Percentiles rank a stretch among this genome's conserved stretches.
Evolutionary conservation across 148 eudicot genomes (phyloP).

Genomic region (Camellia sinensis): DNA sequence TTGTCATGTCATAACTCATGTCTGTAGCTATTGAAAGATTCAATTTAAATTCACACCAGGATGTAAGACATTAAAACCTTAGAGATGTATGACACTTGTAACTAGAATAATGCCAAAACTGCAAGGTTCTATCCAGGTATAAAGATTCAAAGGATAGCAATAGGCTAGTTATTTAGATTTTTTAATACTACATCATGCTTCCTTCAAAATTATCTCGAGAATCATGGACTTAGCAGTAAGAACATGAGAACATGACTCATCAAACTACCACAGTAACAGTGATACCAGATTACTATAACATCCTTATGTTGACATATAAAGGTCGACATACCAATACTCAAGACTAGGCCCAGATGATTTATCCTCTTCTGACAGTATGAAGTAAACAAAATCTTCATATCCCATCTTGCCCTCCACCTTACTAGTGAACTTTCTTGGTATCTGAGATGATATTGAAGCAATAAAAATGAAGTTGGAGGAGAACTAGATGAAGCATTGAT

Average conservation of each 20-base stretch:
- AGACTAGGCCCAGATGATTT: slow-evolving; percentile 91
- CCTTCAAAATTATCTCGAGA: neutral
- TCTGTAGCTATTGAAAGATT: neutral
- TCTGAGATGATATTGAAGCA: slow-evolving; percentile 31
- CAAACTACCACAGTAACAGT: neutral
- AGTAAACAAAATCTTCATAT: slow-evolving; percentile 92
- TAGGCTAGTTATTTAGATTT: neutral
- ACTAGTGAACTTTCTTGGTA: slow-evolving; percentile 78
- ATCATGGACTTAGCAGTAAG: neutral
- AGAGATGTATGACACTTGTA: neutral
- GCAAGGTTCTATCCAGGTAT: neutral
- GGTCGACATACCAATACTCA: slow-evolving; percentile 69
- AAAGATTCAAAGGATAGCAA: neutral
- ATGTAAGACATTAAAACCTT: neutral
- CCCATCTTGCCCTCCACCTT: slow-evolving; percentile 94
- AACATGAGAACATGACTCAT: neutral
- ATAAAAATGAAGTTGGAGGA: neutral
- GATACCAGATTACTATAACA: neutral
- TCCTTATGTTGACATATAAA: neutral
- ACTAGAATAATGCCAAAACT: neutral
- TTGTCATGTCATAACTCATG: neutral
- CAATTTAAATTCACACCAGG: neutral
- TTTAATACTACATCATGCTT: neutral
- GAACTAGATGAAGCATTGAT: slow-evolving; percentile 5
- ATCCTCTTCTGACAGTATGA: slow-evolving; percentile 91